Evolutionary conservation across 1,284 basidiomycete species (phyloP).

Genomic region (Fomitopsis palustris): DNA sequence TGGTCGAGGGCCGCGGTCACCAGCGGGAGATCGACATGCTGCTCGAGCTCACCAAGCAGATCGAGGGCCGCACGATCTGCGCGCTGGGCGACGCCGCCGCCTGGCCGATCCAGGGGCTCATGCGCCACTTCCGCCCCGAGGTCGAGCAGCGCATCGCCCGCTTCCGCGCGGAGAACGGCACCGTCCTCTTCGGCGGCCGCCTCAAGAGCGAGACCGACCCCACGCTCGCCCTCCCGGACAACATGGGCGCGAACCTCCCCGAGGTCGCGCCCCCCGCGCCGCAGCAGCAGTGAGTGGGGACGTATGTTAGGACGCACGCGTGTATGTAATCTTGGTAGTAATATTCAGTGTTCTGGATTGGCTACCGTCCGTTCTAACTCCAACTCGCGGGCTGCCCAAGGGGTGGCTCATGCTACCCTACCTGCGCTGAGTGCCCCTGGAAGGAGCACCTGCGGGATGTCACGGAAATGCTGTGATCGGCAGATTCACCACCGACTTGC

Average conservation of each 20-base stretch:
- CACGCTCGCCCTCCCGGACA: constrained; percentile 78
- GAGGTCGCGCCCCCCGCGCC: constrained; percentile 19
- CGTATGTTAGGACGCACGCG: not conserved
- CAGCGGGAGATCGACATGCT: constrained; percentile 97
- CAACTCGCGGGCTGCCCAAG: too few relatives aligned
- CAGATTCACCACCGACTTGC: too few relatives aligned
- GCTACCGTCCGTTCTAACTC: not conserved
- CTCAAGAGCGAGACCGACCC: constrained; percentile 71
- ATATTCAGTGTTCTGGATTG: not conserved
- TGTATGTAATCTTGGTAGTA: not conserved
- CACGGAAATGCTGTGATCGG: too few relatives aligned
- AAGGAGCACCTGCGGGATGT: too few relatives aligned
- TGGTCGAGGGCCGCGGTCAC: constrained; percentile 87
- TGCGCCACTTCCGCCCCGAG: constrained; percentile 95
- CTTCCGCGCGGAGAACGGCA: constrained; percentile 79
- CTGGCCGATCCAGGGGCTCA: constrained; percentile 96
- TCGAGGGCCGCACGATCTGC: constrained; percentile 95
- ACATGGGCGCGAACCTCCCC: constrained; percentile 57
- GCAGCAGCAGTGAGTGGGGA: not conserved
- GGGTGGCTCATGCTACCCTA: too few relatives aligned
- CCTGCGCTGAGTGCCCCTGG: too few relatives aligned
- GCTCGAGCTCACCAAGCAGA: constrained; percentile 91
- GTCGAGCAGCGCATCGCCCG: constrained; percentile 85
- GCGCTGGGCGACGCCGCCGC: constrained; percentile 97
- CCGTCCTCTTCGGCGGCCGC: constrained; percentile 87